Evolutionary conservation across 2,329 filamentous ascomycete species (phyloP).

Genomic region (Paecilomyces sp.): DNA sequence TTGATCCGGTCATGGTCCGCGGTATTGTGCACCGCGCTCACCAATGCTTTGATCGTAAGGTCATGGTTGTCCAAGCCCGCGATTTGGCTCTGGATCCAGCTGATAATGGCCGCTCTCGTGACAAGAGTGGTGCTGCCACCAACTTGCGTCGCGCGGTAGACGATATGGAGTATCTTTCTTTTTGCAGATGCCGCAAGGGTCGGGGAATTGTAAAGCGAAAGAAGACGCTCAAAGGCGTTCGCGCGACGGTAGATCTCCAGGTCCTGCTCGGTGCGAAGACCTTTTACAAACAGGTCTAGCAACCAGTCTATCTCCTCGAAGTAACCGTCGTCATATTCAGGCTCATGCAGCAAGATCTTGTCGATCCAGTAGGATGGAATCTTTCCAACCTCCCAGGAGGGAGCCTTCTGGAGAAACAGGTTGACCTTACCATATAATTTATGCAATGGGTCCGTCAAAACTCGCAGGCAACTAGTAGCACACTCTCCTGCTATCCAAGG

Average conservation of each 20-base stretch:
- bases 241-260: conserved; percentile 47
- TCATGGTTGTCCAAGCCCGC: conserved; percentile 41
- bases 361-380: conserved; percentile 56
- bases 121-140: conserved; percentile 73
- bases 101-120: conserved; percentile 66
- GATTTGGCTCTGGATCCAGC: conserved; percentile 63
- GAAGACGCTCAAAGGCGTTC: conserved; percentile 66
- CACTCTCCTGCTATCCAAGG: conserved; percentile 73
- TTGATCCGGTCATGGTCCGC: conserved; percentile 60
- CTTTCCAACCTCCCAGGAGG: conserved; percentile 60
- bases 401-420: conserved; percentile 69
- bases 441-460: conserved; percentile 71
- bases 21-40: conserved; percentile 53
- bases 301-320: conserved; percentile 70
- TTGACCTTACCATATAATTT: conserved; percentile 82
- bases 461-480: conserved; percentile 59
- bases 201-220: conserved; percentile 62
- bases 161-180: conserved; percentile 53
- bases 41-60: conserved; percentile 48
- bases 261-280: conserved; percentile 48
- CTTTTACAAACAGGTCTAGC: conserved; percentile 61
- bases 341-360: conserved; percentile 65
- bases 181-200: conserved; percentile 54
- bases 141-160: conserved; percentile 62
- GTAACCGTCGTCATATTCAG: conserved; percentile 65